phyloP scores from a whole-genome alignment of 2,329 filamentous ascomycete species.

The Periconia macrospinosa region DNA sequence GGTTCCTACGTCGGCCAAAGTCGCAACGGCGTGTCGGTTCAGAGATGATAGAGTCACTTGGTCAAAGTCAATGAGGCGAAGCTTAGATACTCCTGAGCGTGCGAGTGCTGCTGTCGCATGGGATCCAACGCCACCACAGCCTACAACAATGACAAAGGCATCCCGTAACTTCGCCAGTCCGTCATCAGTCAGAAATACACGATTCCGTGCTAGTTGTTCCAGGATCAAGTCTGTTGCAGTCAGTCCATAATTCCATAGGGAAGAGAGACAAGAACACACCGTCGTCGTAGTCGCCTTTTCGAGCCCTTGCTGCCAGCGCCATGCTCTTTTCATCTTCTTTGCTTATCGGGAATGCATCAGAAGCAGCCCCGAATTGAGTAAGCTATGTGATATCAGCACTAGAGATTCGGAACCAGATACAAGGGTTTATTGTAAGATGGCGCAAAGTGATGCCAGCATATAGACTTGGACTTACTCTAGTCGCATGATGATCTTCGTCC shows the following conservation, averaged over 20 bases:
- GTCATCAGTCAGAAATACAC: constrained; percentile 82
- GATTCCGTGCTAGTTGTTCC: constrained; percentile 91
- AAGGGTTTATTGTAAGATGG: background rate
- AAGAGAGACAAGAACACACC: constrained; percentile 41
- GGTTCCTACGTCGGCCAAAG: constrained; percentile 87
- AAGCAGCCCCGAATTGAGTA: constrained; percentile 62
- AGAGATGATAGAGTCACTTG: constrained; percentile 93
- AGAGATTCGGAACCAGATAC: background rate
- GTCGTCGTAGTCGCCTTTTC: constrained; percentile 66
- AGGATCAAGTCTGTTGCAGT: constrained; percentile 73
- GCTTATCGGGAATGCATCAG: constrained; percentile 42
- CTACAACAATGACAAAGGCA: constrained; percentile 86
- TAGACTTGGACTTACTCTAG: constrained; percentile 53
- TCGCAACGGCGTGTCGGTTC: constrained; percentile 95
- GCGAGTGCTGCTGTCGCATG: constrained; percentile 86
- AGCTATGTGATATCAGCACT: constrained; percentile 49
- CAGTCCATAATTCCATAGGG: constrained; percentile 6
- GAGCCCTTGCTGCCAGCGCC: constrained; percentile 61
- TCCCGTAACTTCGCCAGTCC: constrained; percentile 78
- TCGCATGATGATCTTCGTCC: constrained; percentile 53
- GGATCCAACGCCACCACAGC: constrained; percentile 91
- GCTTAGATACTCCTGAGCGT: constrained; percentile 82
- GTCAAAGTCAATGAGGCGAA: constrained; percentile 94
- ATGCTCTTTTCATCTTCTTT: constrained; percentile 62
- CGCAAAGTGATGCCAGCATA: background rate